A percentile compares a stretch with the other conserved stretches of the same genome.
Conservation (phyloP, 2,329 filamentous ascomycete species). For the Fusarium devonianum region DNA sequence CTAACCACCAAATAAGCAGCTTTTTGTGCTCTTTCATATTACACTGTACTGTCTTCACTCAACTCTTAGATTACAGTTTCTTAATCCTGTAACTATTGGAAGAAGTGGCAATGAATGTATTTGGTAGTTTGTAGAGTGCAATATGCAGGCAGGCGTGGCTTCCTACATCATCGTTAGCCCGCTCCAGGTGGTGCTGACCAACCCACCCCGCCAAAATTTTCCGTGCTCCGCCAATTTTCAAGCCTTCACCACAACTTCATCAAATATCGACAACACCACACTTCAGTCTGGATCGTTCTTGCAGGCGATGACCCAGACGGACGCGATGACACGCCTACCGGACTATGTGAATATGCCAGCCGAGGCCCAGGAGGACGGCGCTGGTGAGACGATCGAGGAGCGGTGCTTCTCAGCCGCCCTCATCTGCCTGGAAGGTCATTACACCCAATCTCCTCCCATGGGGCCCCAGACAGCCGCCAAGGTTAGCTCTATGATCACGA, state of each 20-base stretch:
- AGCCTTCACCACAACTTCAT: constrained; percentile 28
- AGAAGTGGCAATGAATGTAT: too few relatives aligned
- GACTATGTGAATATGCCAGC: constrained; percentile 34
- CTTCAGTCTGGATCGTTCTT: constrained; percentile 11
- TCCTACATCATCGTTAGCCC: constrained; percentile 4
- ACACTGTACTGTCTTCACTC: too few relatives aligned
- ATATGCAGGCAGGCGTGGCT: background rate
- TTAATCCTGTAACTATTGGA: too few relatives aligned
- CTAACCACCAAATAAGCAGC: too few relatives aligned
- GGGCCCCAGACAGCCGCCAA: constrained; percentile 62
- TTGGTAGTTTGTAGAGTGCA: too few relatives aligned
- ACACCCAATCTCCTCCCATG: constrained; percentile 63
- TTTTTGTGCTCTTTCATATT: too few relatives aligned
- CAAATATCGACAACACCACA: constrained; percentile 14
- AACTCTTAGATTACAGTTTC: too few relatives aligned
- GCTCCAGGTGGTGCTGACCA: constrained; percentile 36
- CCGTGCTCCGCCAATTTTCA: constrained; percentile 35
- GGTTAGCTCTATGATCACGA: constrained; percentile 64
- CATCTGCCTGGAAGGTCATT: constrained; percentile 68
- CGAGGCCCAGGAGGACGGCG: constrained; percentile 28
- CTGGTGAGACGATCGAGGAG: constrained; percentile 66
- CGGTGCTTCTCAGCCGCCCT: constrained; percentile 67
- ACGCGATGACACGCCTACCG: constrained; percentile 39
- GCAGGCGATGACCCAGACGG: constrained; percentile 24
- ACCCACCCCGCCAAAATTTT: constrained; percentile 40